These are phyloP conservation scores for Moesziomyces aphidis DNA, from an alignment of 1,284 basidiomycete genomes.

Conservation along the genomic window DNA sequence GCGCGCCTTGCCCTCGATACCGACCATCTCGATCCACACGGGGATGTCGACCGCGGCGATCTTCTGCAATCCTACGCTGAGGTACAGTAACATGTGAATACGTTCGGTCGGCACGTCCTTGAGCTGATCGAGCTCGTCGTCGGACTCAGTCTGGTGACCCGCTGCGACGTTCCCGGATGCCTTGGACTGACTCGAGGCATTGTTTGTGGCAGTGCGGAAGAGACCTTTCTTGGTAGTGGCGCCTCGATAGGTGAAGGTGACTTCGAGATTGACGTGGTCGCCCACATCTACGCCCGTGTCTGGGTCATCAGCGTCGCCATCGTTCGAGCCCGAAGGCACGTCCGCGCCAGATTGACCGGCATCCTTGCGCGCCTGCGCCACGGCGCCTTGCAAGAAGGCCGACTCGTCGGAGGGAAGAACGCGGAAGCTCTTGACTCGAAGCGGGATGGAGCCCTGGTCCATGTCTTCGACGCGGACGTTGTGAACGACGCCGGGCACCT, in stretches of 20 bases:
- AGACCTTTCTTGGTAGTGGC: constrained; percentile 30
- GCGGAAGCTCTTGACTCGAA: constrained; percentile 54
- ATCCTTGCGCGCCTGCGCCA: constrained; percentile 29
- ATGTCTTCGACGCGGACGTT: constrained; percentile 60
- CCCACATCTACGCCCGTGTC: constrained; percentile 46
- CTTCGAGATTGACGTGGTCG: constrained; percentile 60
- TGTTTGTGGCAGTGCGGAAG: constrained; percentile 32
- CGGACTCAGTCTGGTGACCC: constrained; percentile 14
- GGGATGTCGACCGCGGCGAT: constrained; percentile 62
- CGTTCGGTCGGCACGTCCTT: constrained; percentile 38
- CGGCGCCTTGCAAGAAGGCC: constrained; percentile 46
- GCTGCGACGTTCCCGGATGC: constrained; percentile 14
- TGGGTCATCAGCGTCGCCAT: constrained; percentile 18
- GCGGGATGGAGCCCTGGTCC: constrained; percentile 59
- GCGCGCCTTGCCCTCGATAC: constrained; percentile 62
- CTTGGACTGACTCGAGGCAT: constrained; percentile 15
- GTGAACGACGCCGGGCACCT: constrained; percentile 63
- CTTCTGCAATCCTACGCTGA: constrained; percentile 62
- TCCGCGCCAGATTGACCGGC: constrained; percentile 10
- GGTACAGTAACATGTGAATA: constrained; percentile 58
- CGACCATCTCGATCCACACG: constrained; percentile 63
- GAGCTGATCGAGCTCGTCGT: constrained; percentile 29
- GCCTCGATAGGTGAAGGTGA: constrained; percentile 58
- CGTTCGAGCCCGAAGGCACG: background rate
- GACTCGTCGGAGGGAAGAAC: constrained; percentile 42